Percentiles rank a stretch among this genome's conserved stretches.
Evolutionary conservation across 257 asterid species (phyloP).

Genomic region (Solanum chilense): DNA sequence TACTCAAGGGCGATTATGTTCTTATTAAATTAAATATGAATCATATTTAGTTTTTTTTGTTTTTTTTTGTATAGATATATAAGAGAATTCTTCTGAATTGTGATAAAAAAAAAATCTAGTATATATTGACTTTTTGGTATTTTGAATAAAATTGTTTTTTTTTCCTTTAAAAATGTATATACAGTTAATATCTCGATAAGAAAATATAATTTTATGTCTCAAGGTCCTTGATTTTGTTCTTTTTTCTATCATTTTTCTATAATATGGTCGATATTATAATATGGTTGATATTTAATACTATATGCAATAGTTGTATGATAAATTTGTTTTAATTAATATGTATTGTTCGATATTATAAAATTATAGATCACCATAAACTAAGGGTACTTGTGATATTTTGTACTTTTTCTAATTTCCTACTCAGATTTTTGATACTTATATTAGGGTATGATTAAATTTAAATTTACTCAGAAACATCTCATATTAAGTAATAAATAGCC

Average conservation of each 20-base stretch:
- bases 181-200: not conserved
- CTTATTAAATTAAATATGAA: not conserved
- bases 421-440: rapidly evolving
- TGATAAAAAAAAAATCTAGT: not conserved
- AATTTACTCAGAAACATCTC: rapidly evolving
- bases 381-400: not conserved
- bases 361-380: not conserved
- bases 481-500: not conserved
- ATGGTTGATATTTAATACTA: not conserved
- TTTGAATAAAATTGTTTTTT: not conserved
- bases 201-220: not conserved
- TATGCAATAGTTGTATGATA: not conserved
- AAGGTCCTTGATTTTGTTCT: not conserved
- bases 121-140: not conserved
- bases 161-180: not conserved
- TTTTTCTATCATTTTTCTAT: not conserved
- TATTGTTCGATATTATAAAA: not conserved
- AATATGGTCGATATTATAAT: not conserved
- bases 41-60: not conserved
- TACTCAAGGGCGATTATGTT: not conserved
- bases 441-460: not conserved
- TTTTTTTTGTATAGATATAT: not conserved
- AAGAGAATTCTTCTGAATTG: not conserved
- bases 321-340: not conserved
- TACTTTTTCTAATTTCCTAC: no score